phyloP scores from a whole-genome alignment of 1,139 yeast genomes.

The Geotrichum bryndzae region DNA sequence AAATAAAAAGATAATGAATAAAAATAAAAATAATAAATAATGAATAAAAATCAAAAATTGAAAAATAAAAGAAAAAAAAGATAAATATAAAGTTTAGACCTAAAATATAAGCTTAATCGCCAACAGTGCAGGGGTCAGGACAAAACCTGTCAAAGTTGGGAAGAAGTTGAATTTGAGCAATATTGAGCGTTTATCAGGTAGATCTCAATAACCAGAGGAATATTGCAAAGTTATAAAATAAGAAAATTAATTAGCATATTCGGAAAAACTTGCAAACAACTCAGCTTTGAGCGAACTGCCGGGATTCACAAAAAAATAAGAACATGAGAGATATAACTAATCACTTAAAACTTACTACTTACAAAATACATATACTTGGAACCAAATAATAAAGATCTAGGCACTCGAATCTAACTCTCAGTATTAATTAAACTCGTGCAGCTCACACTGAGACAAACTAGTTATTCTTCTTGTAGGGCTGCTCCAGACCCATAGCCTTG shows the following conservation, averaged over 20 bases:
- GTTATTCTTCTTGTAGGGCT: slow-evolving; percentile 15
- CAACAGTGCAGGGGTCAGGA: neutral
- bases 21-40: too few relatives aligned
- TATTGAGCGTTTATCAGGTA: too few relatives aligned
- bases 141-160: neutral
- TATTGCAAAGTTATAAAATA: neutral
- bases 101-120: neutral
- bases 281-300: too few relatives aligned
- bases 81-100: neutral
- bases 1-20: too few relatives aligned
- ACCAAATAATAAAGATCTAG: neutral
- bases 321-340: neutral
- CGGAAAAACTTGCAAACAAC: neutral
- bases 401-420: neutral
- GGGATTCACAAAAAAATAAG: too few relatives aligned
- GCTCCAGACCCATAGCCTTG: slow-evolving; percentile 41
- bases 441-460: neutral
- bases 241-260: too few relatives aligned
- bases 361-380: neutral
- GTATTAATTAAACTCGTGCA: neutral
- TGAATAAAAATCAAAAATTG: too few relatives aligned
- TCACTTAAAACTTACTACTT: neutral
- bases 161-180: neutral
- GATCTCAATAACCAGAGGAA: too few relatives aligned
- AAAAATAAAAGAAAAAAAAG: neutral